Evolutionary conservation across 2,329 filamentous ascomycete genomes (phyloP).

Genomic region (Penicillium nordicum): DNA sequence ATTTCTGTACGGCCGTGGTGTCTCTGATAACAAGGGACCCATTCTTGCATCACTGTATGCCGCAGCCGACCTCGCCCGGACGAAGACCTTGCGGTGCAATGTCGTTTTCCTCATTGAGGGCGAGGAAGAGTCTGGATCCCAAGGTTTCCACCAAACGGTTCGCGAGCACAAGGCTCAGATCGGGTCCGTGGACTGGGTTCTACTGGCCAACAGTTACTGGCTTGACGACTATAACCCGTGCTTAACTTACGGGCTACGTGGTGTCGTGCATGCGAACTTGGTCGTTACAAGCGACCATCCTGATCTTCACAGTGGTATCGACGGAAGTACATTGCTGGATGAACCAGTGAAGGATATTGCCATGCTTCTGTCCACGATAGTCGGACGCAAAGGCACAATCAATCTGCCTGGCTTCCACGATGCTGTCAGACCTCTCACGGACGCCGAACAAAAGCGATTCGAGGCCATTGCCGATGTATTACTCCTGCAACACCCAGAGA

Average conservation of each 20-base stretch:
- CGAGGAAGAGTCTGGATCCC: slow-evolving; percentile 91
- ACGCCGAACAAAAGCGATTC: slow-evolving; percentile 75
- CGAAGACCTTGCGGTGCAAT: slow-evolving; percentile 80
- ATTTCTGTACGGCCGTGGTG: slow-evolving; percentile 91
- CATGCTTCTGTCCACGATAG: slow-evolving; percentile 74
- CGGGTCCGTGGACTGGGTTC: slow-evolving; percentile 86
- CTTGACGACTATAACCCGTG: slow-evolving; percentile 93
- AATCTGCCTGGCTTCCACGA: slow-evolving; percentile 89
- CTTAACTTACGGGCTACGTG: slow-evolving; percentile 87
- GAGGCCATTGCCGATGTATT: slow-evolving; percentile 78
- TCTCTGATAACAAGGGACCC: slow-evolving; percentile 96
- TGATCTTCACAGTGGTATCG: slow-evolving; percentile 94
- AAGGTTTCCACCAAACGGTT: slow-evolving; percentile 83
- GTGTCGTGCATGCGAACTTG: slow-evolving; percentile 89
- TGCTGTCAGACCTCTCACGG: slow-evolving; percentile 69
- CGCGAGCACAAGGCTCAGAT: slow-evolving; percentile 77
- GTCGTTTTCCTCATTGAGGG: slow-evolving; percentile 94
- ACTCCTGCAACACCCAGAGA: slow-evolving; percentile 65
- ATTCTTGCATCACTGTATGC: slow-evolving; percentile 92
- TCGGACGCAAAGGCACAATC: slow-evolving; percentile 74
- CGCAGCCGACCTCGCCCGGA: slow-evolving; percentile 80
- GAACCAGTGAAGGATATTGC: slow-evolving; percentile 92
- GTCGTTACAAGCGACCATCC: slow-evolving; percentile 81
- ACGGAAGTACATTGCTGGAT: slow-evolving; percentile 83
- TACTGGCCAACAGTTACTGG: slow-evolving; percentile 98